phyloP scores from a whole-genome alignment of 2,329 filamentous ascomycete species.

The Akanthomyces lecanii region DNA sequence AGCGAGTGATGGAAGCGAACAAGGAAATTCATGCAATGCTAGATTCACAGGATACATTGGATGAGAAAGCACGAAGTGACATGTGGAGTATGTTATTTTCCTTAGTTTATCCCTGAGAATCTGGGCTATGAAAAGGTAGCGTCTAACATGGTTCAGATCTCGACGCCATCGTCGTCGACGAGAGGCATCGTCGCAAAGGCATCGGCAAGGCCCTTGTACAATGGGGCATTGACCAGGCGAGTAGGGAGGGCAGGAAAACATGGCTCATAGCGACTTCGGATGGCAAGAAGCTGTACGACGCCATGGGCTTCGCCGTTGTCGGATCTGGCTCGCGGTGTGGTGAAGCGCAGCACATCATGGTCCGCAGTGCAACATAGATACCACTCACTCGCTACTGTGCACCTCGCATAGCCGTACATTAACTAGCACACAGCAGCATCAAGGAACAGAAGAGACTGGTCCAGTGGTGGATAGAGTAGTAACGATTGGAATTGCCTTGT shows the following conservation, averaged over 20 bases:
- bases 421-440: background rate
- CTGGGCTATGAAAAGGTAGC: background rate
- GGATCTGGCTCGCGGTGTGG: slow-evolving; percentile 1
- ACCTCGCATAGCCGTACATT: too few relatives aligned
- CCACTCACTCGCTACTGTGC: background rate
- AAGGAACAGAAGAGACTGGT: background rate
- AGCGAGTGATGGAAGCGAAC: background rate
- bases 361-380: background rate
- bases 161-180: slow-evolving; percentile 19
- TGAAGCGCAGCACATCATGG: slow-evolving; percentile 11
- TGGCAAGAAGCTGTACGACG: background rate
- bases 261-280: slow-evolving; percentile 10
- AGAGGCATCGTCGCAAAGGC: slow-evolving; percentile 13
- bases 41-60: slow-evolving; percentile 11
- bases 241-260: background rate
- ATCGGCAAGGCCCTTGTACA: slow-evolving; percentile 9
- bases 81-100: slow-evolving; percentile 4
- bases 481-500: background rate
- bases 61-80: background rate
- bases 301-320: slow-evolving; percentile 1
- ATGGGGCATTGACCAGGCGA: slow-evolving; percentile 11
- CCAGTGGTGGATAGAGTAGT: background rate
- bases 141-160: slow-evolving; percentile 9
- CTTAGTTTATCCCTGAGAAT: background rate
- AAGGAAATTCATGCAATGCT: background rate